Conservation (phyloP, 169 alveolate genomes). For the Eimeria falciformis region DNA sequence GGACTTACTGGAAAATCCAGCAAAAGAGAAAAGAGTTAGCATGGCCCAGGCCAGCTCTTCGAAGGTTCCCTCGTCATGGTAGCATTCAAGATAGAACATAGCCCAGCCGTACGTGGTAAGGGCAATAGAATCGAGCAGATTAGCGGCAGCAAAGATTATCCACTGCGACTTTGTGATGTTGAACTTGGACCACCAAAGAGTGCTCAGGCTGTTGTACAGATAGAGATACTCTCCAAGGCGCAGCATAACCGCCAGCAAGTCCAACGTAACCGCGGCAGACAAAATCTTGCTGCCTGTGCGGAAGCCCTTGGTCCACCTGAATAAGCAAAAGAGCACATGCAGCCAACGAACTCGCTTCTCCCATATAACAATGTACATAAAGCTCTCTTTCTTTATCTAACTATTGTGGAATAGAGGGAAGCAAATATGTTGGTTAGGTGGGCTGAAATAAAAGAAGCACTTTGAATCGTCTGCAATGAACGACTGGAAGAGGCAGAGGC, state of each 20-base stretch:
- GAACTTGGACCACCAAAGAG: constrained; percentile 91
- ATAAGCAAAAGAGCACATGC: background rate
- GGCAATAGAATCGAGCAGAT: constrained; percentile 88
- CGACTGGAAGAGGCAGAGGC: constrained; percentile 89
- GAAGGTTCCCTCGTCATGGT: constrained; percentile 92
- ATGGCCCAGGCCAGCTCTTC: constrained; percentile 92
- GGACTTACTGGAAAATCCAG: constrained; percentile 86
- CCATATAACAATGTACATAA: no score
- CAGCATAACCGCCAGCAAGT: constrained; percentile 86
- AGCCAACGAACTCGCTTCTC: background rate
- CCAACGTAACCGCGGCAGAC: constrained; percentile 90
- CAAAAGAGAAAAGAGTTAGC: constrained; percentile 86
- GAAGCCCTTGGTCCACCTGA: constrained; percentile 90
- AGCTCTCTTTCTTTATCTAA: no score
- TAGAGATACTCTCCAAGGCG: constrained; percentile 89
- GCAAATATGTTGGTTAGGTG: no score
- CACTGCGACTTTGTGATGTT: constrained; percentile 92
- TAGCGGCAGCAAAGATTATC: constrained; percentile 89
- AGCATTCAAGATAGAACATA: constrained; percentile 90
- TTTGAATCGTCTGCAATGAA: constrained; percentile 90
- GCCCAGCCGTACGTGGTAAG: constrained; percentile 90
- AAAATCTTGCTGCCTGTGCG: constrained; percentile 91
- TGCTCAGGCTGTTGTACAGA: constrained; percentile 88
- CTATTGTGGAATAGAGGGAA: no score
- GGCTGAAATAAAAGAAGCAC: constrained; percentile 14